Conservation (phyloP, 345 rosid species). For the Euphorbia pulcherrima region DNA sequence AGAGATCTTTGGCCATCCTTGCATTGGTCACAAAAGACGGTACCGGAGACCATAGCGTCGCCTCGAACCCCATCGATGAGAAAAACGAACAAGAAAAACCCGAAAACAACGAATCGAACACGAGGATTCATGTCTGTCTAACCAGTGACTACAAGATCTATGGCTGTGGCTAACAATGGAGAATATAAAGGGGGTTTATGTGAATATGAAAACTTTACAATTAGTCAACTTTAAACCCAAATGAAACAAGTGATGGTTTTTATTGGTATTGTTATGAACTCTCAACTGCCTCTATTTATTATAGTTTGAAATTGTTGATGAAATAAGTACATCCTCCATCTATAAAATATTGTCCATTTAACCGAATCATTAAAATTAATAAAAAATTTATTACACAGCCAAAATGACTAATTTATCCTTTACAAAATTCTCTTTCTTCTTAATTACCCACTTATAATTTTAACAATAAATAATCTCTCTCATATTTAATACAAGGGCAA, state of each 20-base stretch:
- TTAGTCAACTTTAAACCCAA: slow-evolving; percentile 14
- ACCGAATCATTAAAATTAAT: too few relatives aligned
- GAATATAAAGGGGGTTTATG: background rate
- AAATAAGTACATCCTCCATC: background rate
- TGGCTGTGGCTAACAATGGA: background rate
- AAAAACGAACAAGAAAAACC: slow-evolving; percentile 39
- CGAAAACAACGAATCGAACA: slow-evolving; percentile 31
- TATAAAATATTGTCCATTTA: too few relatives aligned
- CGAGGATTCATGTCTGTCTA: slow-evolving; percentile 37
- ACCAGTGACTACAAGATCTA: too few relatives aligned
- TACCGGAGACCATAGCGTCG: slow-evolving; percentile 59
- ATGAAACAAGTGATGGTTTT: slow-evolving; percentile 8
- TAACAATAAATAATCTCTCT: too few relatives aligned
- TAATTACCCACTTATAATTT: too few relatives aligned
- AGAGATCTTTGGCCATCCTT: slow-evolving; percentile 69
- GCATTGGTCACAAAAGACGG: slow-evolving; percentile 89
- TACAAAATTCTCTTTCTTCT: too few relatives aligned
- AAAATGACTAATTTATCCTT: too few relatives aligned
- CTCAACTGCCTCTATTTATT: slow-evolving; percentile 60
- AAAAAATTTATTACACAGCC: too few relatives aligned
- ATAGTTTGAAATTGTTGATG: slow-evolving; percentile 11
- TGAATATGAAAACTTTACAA: slow-evolving; percentile 5
- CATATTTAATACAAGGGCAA: too few relatives aligned
- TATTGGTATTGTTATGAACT: slow-evolving; percentile 27
- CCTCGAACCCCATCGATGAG: slow-evolving; percentile 47